Percentiles rank a stretch among this genome's conserved stretches.
These are phyloP conservation scores for Lumnitzera littorea DNA, from an alignment of 345 rosid genomes.

Conservation along the genomic window DNA sequence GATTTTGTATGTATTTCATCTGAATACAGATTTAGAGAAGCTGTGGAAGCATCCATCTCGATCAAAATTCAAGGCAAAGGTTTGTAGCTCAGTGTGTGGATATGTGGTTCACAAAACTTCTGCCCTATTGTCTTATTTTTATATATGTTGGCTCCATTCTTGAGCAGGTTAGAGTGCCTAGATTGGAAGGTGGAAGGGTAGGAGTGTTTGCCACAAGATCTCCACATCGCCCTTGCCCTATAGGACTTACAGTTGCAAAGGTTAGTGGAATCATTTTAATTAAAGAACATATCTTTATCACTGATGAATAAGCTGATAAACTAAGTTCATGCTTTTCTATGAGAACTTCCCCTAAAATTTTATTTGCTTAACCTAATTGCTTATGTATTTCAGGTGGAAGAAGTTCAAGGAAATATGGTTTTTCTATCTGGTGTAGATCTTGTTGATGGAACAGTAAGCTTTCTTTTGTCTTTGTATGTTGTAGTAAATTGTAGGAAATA, in stretches of 20 bases:
- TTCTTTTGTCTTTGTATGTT: constrained; percentile 11
- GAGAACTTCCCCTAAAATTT: no score
- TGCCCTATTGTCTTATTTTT: constrained; percentile 7
- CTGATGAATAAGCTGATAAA: background rate
- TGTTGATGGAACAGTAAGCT: constrained; percentile 88
- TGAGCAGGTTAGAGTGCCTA: constrained; percentile 89
- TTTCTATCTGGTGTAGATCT: constrained; percentile 88
- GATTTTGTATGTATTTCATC: constrained; percentile 86
- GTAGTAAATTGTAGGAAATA: background rate
- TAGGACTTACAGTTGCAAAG: constrained; percentile 92
- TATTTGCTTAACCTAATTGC: background rate
- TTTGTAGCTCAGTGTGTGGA: constrained; percentile 4
- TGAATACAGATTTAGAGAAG: constrained; percentile 86
- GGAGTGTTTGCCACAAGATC: constrained; percentile 92
- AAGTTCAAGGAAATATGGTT: constrained; percentile 55
- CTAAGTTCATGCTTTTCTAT: no score
- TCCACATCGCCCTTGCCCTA: constrained; percentile 91
- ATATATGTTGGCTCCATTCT: constrained; percentile 11
- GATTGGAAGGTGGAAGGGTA: constrained; percentile 65
- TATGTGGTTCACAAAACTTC: background rate
- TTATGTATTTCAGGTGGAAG: constrained; percentile 54
- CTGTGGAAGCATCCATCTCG: constrained; percentile 83
- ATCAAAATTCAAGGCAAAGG: constrained; percentile 94
- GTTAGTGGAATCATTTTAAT: constrained; percentile 15
- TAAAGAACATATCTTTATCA: background rate